A percentile compares a stretch with the other conserved stretches of the same genome.
These are phyloP conservation scores for Chlamydomonas schloesseri DNA, from an alignment of 139 green algal genomes.

Conservation along the genomic window DNA sequence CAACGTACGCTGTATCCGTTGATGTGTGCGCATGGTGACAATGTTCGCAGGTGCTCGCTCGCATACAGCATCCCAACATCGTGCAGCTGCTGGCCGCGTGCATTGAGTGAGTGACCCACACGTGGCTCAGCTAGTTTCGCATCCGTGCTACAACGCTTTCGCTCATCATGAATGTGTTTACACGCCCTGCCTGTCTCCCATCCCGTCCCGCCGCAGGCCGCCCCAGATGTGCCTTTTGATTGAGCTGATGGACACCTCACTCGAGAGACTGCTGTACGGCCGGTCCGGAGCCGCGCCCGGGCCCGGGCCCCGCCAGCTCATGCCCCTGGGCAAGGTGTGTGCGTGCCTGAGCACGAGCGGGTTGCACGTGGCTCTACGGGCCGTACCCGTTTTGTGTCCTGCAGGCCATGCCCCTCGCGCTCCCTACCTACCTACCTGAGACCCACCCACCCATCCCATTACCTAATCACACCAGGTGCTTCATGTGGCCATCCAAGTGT, in stretches of 20 bases:
- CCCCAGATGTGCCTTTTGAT: conserved; percentile 5
- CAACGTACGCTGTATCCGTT: too few relatives aligned
- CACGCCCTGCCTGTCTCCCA: background rate
- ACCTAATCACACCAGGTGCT: too few relatives aligned
- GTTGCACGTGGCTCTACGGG: too few relatives aligned
- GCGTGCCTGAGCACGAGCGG: too few relatives aligned
- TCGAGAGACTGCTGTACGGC: conserved; percentile 17
- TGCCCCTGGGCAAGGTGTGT: conserved; percentile 1
- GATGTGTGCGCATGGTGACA: background rate
- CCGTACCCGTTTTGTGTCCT: too few relatives aligned
- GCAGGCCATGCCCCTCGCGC: too few relatives aligned
- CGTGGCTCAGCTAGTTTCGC: background rate
- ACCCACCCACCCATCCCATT: too few relatives aligned
- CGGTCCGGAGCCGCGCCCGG: too few relatives aligned
- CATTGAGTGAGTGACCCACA: background rate
- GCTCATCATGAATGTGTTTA: too few relatives aligned
- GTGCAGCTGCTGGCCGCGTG: conserved; percentile 5
- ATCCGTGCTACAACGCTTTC: background rate
- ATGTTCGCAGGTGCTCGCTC: conserved; percentile 17
- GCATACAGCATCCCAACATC: conserved; percentile 2
- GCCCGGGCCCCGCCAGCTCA: too few relatives aligned
- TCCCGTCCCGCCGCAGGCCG: background rate
- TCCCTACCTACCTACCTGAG: too few relatives aligned
- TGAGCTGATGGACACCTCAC: conserved; percentile 13
- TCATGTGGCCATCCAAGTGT: background rate